Conservation (phyloP, 768 basidiomycete genomes). For the Termitomyces sp. region DNA sequence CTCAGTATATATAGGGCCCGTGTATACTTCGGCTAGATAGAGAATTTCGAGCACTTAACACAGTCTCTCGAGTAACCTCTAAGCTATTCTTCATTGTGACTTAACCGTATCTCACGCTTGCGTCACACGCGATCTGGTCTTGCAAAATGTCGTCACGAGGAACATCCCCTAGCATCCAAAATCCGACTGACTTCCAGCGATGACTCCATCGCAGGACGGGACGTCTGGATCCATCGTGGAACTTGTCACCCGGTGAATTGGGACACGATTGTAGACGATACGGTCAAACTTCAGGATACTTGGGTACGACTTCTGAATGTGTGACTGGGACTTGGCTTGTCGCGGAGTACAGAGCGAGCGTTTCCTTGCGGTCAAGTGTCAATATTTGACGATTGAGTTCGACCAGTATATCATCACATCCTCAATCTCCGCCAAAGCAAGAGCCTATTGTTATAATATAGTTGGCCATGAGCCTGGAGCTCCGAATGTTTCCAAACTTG, state of each 20-base stretch:
- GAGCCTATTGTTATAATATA: constrained; percentile 47
- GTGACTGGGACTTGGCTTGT: constrained; percentile 40
- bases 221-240: constrained; percentile 30
- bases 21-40: too few relatives aligned
- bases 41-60: too few relatives aligned
- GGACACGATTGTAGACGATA: constrained; percentile 34
- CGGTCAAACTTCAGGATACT: constrained; percentile 18
- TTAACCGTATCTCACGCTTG: too few relatives aligned
- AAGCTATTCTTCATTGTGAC: too few relatives aligned
- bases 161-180: constrained; percentile 32
- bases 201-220: constrained; percentile 21
- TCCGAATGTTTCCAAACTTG: too few relatives aligned
- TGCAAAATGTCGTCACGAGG: too few relatives aligned
- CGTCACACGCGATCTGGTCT: too few relatives aligned
- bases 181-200: constrained; percentile 44
- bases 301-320: constrained; percentile 38
- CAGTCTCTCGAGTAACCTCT: too few relatives aligned
- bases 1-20: too few relatives aligned
- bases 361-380: constrained; percentile 18
- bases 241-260: constrained; percentile 45
- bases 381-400: constrained; percentile 20
- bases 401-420: background rate
- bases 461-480: constrained; percentile 10
- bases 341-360: constrained; percentile 35
- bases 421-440: constrained; percentile 22